Conservation (phyloP, 768 basidiomycete species). For the Boletus sensibilis region DNA sequence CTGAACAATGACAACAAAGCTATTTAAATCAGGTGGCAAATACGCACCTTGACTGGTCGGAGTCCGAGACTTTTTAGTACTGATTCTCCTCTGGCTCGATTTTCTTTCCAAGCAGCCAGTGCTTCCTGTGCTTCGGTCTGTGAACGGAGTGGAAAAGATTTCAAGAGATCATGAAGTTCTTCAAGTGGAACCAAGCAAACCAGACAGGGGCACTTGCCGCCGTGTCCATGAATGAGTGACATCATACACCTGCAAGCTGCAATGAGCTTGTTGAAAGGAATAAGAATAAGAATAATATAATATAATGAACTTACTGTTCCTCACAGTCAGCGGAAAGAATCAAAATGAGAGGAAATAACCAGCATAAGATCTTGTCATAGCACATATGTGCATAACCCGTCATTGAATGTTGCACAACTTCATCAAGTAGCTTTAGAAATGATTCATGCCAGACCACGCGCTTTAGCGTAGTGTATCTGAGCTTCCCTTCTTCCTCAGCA, state of each 20-base stretch:
- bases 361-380: constrained; percentile 22
- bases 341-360: constrained; percentile 37
- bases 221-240: constrained; percentile 35
- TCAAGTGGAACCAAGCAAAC: constrained; percentile 36
- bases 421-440: constrained; percentile 33
- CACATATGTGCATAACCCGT: constrained; percentile 27
- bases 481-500: constrained; percentile 29
- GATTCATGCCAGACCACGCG: constrained; percentile 39
- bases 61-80: constrained; percentile 22
- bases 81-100: constrained; percentile 18
- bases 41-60: background rate
- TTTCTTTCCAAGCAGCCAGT: background rate
- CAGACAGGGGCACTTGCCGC: constrained; percentile 36
- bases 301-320: constrained; percentile 40
- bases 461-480: constrained; percentile 34
- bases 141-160: constrained; percentile 16
- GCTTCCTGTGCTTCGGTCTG: constrained; percentile 12
- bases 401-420: constrained; percentile 15
- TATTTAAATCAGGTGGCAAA: no score
- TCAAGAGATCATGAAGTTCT: constrained; percentile 22
- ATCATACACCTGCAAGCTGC: constrained; percentile 39
- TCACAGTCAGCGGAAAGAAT: constrained; percentile 45
- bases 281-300: no score
- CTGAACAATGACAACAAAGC: no score
- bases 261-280: no score